A percentile compares a stretch with the other conserved stretches of the same genome.
These are phyloP conservation scores for Sophora flavescens DNA, from an alignment of 306 rosid species.

Conservation along the genomic window DNA sequence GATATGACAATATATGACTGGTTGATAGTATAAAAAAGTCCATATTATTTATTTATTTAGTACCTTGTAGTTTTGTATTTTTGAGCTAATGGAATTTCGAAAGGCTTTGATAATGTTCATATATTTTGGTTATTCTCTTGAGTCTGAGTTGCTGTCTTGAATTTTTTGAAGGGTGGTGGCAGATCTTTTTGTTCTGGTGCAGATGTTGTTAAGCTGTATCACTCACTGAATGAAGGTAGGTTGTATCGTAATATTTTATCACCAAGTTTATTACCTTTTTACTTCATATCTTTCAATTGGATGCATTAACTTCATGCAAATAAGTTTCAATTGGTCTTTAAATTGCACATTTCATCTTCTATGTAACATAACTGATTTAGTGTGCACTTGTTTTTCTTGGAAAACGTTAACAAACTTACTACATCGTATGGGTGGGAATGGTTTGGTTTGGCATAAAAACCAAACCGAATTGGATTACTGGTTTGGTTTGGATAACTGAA, in stretches of 20 bases:
- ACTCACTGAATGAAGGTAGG: constrained; percentile 73
- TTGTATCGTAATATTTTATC: constrained; percentile 26
- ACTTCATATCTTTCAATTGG: constrained; percentile 28
- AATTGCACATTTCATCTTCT: constrained; percentile 22
- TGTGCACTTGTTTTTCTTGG: constrained; percentile 20
- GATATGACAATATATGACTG: too few species aligned
- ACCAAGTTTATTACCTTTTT: constrained; percentile 21
- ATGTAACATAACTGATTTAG: constrained; percentile 26
- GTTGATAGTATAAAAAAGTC: neutral
- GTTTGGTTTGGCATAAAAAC: too few species aligned
- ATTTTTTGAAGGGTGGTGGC: constrained; percentile 83
- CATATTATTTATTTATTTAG: neutral
- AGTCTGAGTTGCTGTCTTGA: constrained; percentile 51
- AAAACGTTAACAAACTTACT: constrained; percentile 9
- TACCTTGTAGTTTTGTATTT: neutral
- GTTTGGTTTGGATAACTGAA: neutral
- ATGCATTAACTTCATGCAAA: constrained; percentile 3
- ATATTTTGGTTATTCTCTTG: constrained; percentile 31
- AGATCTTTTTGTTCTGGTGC: constrained; percentile 90
- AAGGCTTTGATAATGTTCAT: constrained; percentile 27
- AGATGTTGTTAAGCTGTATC: constrained; percentile 80
- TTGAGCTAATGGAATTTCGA: neutral
- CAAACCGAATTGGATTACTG: neutral
- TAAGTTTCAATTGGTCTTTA: constrained; percentile 13
- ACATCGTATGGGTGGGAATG: neutral